Evolutionary conservation across 495 filamentous ascomycete genomes (phyloP), one percentile per base, ranked within the genome.

Genomic region (Penicillium paradoxum): DNA sequence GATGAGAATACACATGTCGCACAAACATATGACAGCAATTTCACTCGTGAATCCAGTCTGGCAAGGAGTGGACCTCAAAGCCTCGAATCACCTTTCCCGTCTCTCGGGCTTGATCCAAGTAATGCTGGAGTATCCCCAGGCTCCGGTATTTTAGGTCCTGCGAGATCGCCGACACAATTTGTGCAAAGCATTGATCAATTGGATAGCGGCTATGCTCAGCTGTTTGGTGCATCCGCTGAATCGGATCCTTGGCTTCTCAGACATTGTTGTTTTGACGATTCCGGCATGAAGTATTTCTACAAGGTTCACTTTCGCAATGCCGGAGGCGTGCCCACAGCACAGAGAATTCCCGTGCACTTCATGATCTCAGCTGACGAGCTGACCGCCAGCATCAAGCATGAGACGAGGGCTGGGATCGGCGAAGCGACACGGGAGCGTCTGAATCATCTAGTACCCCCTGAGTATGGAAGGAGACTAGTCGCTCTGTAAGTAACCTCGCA

Each of bases 231-330:
- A 4, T 72, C 69, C 3, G 62, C 66, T 39, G 69, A 72, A 39
- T 72, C 69, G 14, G 69, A 70, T 39, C 69, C 69, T 1, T 72
- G 68, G 62, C 59, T 72, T 2, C 57, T 72, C 3, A 51, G 69
- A 13, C 69, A 72, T 49, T 72, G 67, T 45, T 63, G 57, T 17
- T 72, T 69, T 32, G 69, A 72, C 33, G 67, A 70, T 30, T 58
- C 59, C 27, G 69, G 69, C 6, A 64, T 70, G 48, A 64, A 63
- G 8, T 54, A 56, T 33, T 67, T 72, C 19, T 64, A 72, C 43
- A 64, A 66, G 34, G 63, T 70, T 0, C 67, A 70, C 29, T 69
- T 67, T 48, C 65, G 69, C 15, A 70, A 72, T 43, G 69, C 66
- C 2, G 69, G 69, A 8, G 69, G 69, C 3, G 69, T 72, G 8